Evolutionary conservation across 805 yeast species (phyloP).

Genomic region (Teunomyces lycoperdinae): DNA sequence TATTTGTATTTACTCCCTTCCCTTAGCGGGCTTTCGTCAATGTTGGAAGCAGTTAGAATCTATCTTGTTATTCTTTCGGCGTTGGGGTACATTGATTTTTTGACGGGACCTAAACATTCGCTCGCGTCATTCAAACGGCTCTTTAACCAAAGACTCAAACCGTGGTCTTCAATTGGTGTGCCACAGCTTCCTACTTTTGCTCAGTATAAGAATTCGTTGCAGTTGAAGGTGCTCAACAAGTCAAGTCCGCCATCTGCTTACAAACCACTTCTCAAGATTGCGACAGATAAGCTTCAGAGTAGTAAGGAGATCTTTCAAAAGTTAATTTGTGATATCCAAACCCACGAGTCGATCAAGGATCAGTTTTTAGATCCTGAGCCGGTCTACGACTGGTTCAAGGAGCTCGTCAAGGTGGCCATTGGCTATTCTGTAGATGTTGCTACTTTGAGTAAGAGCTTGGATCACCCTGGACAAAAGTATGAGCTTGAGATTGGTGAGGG

Average conservation of each 20-base stretch:
- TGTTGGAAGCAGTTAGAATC: constrained; percentile 20
- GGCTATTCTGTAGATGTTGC: constrained; percentile 14
- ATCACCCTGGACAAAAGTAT: constrained; percentile 4
- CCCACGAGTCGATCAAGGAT: background rate
- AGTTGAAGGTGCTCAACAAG: constrained; percentile 1
- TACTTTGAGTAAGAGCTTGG: constrained; percentile 7
- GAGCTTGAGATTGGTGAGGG: constrained; percentile 13
- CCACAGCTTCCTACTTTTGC: constrained; percentile 60
- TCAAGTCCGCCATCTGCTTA: constrained; percentile 4
- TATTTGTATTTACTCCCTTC: constrained; percentile 18
- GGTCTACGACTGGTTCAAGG: constrained; percentile 16
- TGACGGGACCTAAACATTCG: constrained; percentile 23
- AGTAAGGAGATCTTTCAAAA: constrained; percentile 1
- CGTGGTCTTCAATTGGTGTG: constrained; percentile 75
- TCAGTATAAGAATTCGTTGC: constrained; percentile 27
- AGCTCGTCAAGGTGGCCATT: constrained; percentile 15
- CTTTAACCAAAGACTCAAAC: constrained; percentile 61
- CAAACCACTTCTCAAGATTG: constrained; percentile 7
- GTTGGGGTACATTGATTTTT: constrained; percentile 18
- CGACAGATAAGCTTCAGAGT: constrained; percentile 8
- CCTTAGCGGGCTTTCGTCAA: constrained; percentile 14
- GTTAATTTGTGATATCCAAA: constrained; percentile 3
- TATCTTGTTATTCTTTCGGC: constrained; percentile 17
- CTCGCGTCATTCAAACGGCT: constrained; percentile 21
- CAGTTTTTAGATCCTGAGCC: constrained; percentile 7